Evolutionary conservation across 129 eudicot species (phyloP).

Genomic region (Flaveria robusta): DNA sequence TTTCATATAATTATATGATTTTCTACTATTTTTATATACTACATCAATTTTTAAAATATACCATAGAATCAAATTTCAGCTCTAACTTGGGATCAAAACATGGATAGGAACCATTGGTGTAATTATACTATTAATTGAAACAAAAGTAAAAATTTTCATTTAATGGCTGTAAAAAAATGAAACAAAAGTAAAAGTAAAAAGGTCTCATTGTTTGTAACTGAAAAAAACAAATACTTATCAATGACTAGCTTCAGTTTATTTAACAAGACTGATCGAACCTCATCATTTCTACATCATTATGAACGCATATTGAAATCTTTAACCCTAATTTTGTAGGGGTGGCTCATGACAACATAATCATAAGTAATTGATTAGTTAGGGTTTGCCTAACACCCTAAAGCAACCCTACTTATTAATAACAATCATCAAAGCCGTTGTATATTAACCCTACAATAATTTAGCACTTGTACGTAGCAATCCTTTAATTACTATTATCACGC

Average conservation of each 20-base stretch:
- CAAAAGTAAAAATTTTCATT: no score
- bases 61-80: no score
- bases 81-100: no score
- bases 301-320: not conserved
- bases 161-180: no score
- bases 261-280: not conserved
- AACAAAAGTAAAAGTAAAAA: no score
- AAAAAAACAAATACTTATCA: not conserved
- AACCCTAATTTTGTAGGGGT: conserved; percentile 26
- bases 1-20: no score
- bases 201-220: no score
- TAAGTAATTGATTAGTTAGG: conserved; percentile 22
- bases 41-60: no score
- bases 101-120: no score
- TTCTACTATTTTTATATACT: no score
- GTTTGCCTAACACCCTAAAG: conserved; percentile 35
- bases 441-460: not conserved
- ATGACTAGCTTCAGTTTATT: not conserved
- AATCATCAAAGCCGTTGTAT: conserved; percentile 29
- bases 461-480: no score
- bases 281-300: conserved; percentile 28
- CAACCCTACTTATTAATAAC: conserved; percentile 37
- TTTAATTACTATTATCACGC: not conserved
- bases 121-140: no score
- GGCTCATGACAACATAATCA: conserved; percentile 30